Evolutionary conservation across 2,329 filamentous ascomycete genomes (phyloP).

Genomic region (Hypoxylon sp.): DNA sequence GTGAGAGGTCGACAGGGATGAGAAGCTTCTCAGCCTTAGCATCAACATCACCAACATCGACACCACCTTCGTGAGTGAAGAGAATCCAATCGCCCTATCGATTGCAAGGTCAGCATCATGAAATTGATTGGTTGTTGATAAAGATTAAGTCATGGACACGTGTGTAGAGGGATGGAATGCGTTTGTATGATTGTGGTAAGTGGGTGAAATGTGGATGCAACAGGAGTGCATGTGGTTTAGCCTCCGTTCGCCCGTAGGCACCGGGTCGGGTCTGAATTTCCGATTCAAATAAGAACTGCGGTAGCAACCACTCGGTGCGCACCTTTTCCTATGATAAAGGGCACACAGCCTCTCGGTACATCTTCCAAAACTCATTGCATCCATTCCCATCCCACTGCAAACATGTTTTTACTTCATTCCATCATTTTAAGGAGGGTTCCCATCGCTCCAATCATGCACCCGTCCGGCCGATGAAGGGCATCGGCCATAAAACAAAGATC

Average conservation of each 20-base stretch:
- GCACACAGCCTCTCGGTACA: slow-evolving; percentile 25
- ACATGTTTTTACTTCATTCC: slow-evolving; percentile 16
- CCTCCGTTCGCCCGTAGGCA: slow-evolving; percentile 61
- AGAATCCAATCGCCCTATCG: slow-evolving; percentile 97
- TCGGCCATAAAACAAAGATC: slow-evolving; percentile 40
- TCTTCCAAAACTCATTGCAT: slow-evolving; percentile 16
- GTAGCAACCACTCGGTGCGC: slow-evolving; percentile 41
- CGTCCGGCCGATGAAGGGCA: slow-evolving; percentile 18
- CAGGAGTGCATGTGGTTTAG: slow-evolving; percentile 59
- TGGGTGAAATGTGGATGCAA: slow-evolving; percentile 51
- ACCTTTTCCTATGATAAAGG: slow-evolving; percentile 29
- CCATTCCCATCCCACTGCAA: slow-evolving; percentile 11
- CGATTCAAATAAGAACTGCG: slow-evolving; percentile 47
- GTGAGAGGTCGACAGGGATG: slow-evolving; percentile 92
- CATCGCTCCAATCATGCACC: slow-evolving; percentile 24
- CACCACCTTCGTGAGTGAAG: slow-evolving; percentile 99
- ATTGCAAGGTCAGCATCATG: slow-evolving; percentile 41
- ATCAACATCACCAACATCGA: slow-evolving; percentile 99
- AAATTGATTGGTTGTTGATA: slow-evolving; percentile 42
- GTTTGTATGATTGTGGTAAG: slow-evolving; percentile 43
- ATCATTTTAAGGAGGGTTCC: slow-evolving; percentile 15
- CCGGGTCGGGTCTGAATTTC: slow-evolving; percentile 45
- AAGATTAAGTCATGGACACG: slow-evolving; percentile 30
- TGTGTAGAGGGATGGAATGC: slow-evolving; percentile 29
- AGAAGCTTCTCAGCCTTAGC: slow-evolving; percentile 99